Conservation (phyloP, 768 basidiomycete species). For the Pisolithus albus region DNA sequence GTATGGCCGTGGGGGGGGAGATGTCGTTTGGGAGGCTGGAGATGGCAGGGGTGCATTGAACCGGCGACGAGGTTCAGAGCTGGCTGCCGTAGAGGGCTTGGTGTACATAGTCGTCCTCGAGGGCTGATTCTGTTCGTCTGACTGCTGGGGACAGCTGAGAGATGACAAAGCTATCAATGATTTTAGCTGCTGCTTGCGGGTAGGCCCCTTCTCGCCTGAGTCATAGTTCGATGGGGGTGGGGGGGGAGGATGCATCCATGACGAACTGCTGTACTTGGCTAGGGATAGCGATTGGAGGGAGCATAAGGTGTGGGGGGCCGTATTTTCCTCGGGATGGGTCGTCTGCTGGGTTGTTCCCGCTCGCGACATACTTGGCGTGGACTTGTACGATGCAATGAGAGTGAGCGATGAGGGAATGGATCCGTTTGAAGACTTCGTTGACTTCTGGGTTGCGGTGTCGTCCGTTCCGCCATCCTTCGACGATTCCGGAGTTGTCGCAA, state of each 20-base stretch:
- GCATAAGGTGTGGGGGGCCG: background rate
- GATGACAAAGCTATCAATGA: background rate
- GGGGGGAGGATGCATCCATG: slow-evolving; percentile 14
- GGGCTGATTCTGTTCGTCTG: background rate
- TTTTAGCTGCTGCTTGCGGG: background rate
- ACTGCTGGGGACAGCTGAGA: background rate
- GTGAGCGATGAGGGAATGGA: slow-evolving; percentile 4
- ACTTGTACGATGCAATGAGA: background rate
- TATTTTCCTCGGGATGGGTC: slow-evolving; percentile 1
- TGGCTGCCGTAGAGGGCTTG: background rate
- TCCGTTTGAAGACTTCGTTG: slow-evolving; percentile 12
- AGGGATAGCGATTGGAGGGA: slow-evolving; percentile 9
- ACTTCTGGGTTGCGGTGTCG: slow-evolving; percentile 4
- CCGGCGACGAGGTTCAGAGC: too few species aligned
- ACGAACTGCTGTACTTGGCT: slow-evolving; percentile 3
- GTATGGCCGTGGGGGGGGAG: too few species aligned
- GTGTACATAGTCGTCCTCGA: background rate
- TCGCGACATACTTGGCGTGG: background rate
- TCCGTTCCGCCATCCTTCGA: slow-evolving; percentile 8
- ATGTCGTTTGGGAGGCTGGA: too few species aligned
- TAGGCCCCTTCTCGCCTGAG: slow-evolving; percentile 6
- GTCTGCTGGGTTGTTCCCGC: slow-evolving; percentile 4
- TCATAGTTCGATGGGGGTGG: background rate
- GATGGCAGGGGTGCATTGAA: too few species aligned
- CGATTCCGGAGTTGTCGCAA: slow-evolving; percentile 10